Percentiles rank a stretch among this genome's conserved stretches.
Evolutionary conservation across 805 yeast genomes (phyloP).

Genomic region (Ogataea salicorniae): DNA sequence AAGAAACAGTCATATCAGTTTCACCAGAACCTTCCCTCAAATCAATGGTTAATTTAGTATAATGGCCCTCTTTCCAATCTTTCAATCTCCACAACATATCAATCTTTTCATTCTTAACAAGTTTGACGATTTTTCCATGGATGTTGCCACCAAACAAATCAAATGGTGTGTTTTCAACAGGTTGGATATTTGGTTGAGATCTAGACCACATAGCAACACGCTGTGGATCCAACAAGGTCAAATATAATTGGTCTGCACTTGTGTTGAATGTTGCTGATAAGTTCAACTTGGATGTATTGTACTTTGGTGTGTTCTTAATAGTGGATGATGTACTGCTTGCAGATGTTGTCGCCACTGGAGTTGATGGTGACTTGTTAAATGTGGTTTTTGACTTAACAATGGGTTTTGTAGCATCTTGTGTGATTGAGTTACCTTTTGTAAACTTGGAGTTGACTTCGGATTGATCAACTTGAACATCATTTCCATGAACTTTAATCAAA

Average conservation of each 20-base stretch:
- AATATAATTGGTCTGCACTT: constrained; percentile 78
- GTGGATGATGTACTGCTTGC: constrained; percentile 3
- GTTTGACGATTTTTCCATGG: constrained; percentile 58
- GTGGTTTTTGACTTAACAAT: constrained; percentile 26
- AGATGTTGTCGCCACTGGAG: not conserved
- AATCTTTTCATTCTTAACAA: constrained; percentile 55
- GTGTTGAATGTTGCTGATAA: constrained; percentile 80
- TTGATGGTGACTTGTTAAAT: constrained; percentile 19
- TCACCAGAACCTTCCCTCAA: constrained; percentile 80
- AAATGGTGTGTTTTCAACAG: constrained; percentile 58
- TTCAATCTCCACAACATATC: constrained; percentile 81
- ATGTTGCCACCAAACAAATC: constrained; percentile 85
- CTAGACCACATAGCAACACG: constrained; percentile 91
- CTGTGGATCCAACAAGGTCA: constrained; percentile 69
- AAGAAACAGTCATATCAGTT: constrained; percentile 71
- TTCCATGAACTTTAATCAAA: constrained; percentile 68
- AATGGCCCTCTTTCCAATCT: constrained; percentile 86
- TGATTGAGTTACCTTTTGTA: constrained; percentile 42
- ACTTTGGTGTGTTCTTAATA: constrained; percentile 13
- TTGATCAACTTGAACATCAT: constrained; percentile 80
- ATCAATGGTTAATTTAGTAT: constrained; percentile 58
- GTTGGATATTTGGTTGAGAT: constrained; percentile 55
- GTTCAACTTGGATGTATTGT: constrained; percentile 76
- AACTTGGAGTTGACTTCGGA: constrained; percentile 54
- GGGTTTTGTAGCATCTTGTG: constrained; percentile 27